These are phyloP conservation scores for Casuarina cunninghamiana DNA, from an alignment of 306 rosid genomes.

Conservation along the genomic window DNA sequence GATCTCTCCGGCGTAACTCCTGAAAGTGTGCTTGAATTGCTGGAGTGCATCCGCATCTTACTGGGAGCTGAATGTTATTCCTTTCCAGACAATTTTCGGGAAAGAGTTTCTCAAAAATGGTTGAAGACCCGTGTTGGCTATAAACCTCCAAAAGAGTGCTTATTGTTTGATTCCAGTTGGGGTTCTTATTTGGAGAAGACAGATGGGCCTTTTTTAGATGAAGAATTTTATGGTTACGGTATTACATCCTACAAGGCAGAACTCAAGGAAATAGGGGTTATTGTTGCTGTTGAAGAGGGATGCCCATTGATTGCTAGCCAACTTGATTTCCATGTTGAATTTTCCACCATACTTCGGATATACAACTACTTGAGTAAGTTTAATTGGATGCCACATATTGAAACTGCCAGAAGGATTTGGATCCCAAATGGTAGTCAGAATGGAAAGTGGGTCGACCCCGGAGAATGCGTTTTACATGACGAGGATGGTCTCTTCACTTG, in stretches of 20 bases:
- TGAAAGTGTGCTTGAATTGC: conserved; percentile 45
- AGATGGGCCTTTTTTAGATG: conserved; percentile 80
- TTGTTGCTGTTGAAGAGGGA: conserved; percentile 37
- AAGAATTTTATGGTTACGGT: conserved; percentile 43
- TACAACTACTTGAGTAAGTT: conserved; percentile 44
- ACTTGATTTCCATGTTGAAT: conserved; percentile 36
- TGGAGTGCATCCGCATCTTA: conserved; percentile 46
- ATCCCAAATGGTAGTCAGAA: conserved; percentile 34
- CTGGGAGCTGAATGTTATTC: conserved; percentile 1
- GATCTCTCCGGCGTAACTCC: conserved; percentile 39
- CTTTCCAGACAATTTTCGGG: conserved; percentile 31
- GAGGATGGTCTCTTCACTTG: conserved; percentile 51
- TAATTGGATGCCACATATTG: conserved; percentile 48
- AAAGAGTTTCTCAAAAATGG: conserved; percentile 51
- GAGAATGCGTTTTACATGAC: conserved; percentile 54
- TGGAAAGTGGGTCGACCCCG: conserved; percentile 47
- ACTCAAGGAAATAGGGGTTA: conserved; percentile 58
- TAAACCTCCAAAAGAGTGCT: conserved; percentile 47
- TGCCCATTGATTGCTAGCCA: conserved; percentile 44
- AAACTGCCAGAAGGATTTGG: conserved; percentile 51
- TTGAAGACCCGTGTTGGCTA: conserved; percentile 63
- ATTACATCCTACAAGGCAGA: conserved; percentile 44
- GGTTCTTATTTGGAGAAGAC: conserved; percentile 29
- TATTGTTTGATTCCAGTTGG: conserved; percentile 52
- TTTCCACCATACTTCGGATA: conserved; percentile 32